Conservation (phyloP, 2,329 filamentous ascomycete species). For the Arthrobotrys pseudoclavata region DNA sequence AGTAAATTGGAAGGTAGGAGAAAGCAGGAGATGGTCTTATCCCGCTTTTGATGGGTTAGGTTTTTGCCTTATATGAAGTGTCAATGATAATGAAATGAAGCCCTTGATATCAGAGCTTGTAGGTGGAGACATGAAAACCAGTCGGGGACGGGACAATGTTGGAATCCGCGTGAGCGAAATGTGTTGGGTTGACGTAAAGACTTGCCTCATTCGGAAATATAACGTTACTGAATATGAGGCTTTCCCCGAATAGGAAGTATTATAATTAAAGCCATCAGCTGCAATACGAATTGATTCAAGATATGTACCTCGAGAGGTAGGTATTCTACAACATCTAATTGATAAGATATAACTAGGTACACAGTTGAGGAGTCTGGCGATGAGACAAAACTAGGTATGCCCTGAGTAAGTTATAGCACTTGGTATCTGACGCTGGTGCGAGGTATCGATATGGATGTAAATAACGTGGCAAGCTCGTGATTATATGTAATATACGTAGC, state of each 20-base stretch:
- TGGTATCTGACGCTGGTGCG: no score
- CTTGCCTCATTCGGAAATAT: constrained; percentile 13
- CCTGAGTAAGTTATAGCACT: no score
- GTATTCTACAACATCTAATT: no score
- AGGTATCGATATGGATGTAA: background rate
- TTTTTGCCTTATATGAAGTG: background rate
- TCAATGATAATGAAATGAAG: background rate
- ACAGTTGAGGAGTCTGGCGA: no score
- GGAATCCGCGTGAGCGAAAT: constrained; percentile 14
- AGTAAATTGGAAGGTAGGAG: constrained; percentile 2
- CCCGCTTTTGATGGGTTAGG: background rate
- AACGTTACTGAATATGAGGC: constrained; percentile 10
- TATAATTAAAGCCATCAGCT: background rate
- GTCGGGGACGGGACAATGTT: constrained; percentile 45
- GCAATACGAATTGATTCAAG: background rate
- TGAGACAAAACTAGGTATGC: no score
- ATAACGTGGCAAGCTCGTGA: background rate
- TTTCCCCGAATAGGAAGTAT: constrained; percentile 4
- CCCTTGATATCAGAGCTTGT: background rate
- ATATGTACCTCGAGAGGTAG: no score
- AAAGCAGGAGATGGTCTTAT: background rate
- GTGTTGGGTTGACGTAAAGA: constrained; percentile 29
- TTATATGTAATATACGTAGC: background rate
- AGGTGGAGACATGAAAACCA: background rate
- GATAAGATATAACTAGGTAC: no score